Evolutionary conservation across 805 yeast genomes (phyloP), one percentile per base, ranked within the genome.

Genomic region (Ogataea paraovalis): DNA sequence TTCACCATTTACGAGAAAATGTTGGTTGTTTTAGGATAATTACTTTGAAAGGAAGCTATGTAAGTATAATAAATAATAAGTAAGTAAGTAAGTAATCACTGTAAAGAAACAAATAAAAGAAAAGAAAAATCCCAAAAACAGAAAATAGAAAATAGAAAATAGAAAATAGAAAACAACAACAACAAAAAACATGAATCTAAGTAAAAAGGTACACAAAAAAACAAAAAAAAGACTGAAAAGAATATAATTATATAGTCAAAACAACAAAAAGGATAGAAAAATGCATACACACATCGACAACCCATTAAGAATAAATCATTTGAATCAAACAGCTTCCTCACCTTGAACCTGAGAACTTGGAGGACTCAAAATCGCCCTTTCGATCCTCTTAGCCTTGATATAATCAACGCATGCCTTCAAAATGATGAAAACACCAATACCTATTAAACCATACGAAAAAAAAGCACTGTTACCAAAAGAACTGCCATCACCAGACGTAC

Each of bases 1-100:
- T 92, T 92, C 70, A 94, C 98, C 19, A 87, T 94, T 47, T 92
- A 92, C 66, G 99, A 92, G 66, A 87, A 90, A 69, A 85, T 92
- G 72, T 73, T 92, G 66, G 78, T 73, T 34, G 44, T 84, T n/a
- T 60, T 83, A 65, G 68, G 61, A 19, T 77, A 61, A 23, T 38
- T 30, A 21, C 22, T 39, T 4, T 14, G n/a, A 8, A 22, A 14
- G 9, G 9, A 36, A 21, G 16, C 12, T 38, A 30, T 39, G 23
- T 30, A 20, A 13, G 32, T 23, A 28, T 36, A n/a, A n/a, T 23
- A 44, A 22, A 21, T 41, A 32, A 19, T 27, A 36, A 18, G 19
- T 16, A 22, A 44, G 33, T 16, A 39, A 41, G 41, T 38, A 19
- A n/a, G 36, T n/a, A n/a, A n/a, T n/a, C n/a, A n/a, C 6, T 25